Conservation (phyloP, 2,329 filamentous ascomycete genomes). For the Teratosphaeriaceae sp. region DNA sequence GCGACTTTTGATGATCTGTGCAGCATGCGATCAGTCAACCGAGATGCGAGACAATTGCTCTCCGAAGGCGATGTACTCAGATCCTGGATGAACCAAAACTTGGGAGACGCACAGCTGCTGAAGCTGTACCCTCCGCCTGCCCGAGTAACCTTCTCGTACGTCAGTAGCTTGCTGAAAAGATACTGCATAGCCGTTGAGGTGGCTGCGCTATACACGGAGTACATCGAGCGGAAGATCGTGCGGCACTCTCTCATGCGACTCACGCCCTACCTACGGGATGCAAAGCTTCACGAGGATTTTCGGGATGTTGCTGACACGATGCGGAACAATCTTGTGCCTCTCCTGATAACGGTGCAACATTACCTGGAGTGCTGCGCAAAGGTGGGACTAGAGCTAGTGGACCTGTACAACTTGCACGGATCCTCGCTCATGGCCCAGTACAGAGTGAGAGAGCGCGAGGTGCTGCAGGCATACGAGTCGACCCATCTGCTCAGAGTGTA, state of each 20-base stretch:
- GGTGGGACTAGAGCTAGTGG: too few relatives aligned
- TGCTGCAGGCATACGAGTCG: background rate
- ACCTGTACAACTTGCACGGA: too few relatives aligned
- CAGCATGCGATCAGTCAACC: constrained; percentile 1
- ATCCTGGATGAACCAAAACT: background rate
- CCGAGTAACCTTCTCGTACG: background rate
- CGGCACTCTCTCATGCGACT: constrained; percentile 1
- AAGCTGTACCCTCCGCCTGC: background rate
- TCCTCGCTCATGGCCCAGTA: too few relatives aligned
- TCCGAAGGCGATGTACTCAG: constrained; percentile 5
- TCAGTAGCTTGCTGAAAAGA: background rate
- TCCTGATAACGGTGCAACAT: constrained; percentile 6
- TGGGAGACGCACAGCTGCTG: background rate
- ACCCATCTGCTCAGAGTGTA: constrained; percentile 1
- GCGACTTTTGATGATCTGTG: constrained; percentile 5
- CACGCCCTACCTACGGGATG: background rate
- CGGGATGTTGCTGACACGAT: background rate
- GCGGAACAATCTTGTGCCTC: background rate
- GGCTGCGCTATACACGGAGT: background rate
- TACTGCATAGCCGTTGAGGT: background rate
- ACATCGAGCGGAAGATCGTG: constrained; percentile 3
- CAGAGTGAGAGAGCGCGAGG: background rate
- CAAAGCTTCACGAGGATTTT: background rate
- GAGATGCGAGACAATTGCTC: background rate
- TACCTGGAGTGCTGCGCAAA: constrained; percentile 4